Evolutionary conservation across 2,329 filamentous ascomycete genomes (phyloP), one percentile per base, ranked within the genome.

Genomic region (Thielaviopsis ethacetica): DNA sequence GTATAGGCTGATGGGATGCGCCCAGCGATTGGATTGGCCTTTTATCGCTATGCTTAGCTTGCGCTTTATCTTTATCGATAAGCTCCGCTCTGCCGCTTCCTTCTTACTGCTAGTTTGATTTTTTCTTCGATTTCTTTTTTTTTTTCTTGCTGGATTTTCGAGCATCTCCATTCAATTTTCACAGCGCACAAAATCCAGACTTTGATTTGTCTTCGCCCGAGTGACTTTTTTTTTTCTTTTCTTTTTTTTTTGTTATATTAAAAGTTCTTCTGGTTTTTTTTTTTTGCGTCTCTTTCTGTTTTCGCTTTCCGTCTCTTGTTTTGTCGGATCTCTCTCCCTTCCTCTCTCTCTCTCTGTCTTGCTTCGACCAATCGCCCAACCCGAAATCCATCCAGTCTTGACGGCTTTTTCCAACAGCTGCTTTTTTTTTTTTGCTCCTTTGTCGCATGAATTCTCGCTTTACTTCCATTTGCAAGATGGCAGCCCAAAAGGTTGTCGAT

Each of bases 401-500:
- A 76, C 63, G 70, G 71, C 63, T 70, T 70, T 12, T 70, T 12
- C 30, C 52, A n/a, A 7, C 30, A 5, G 15, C 50, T 47, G 9
- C 50, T n/a, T 12, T 22, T 27, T 12, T n/a, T 27, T 30, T 15
- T 22, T 38, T 19, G 24, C 50, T 34, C 30, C 30, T 10, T 10
- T n/a, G 53, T 41, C 59, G 56, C 38, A 61, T 61, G 59, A 53
- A 52, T 34, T 52, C 44, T 47, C 30, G 52, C 19, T 27, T 56
- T 27, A 44, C 56, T 7, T 21, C 44, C 17, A 52, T 73, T 58
- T 65, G 70, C 64, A 80, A 70, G 68, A 82, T 81, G 79, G 77
- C 77, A 61, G 71, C 75, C 63, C 72, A 76, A 64, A 71, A 72
- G 64, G 71, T 78, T 65, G 70, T 78, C 59, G 79, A 82, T 65